Conservation (phyloP, 225 moss, liverwort and hornwort genomes). For the Polytrichum formosum region DNA sequence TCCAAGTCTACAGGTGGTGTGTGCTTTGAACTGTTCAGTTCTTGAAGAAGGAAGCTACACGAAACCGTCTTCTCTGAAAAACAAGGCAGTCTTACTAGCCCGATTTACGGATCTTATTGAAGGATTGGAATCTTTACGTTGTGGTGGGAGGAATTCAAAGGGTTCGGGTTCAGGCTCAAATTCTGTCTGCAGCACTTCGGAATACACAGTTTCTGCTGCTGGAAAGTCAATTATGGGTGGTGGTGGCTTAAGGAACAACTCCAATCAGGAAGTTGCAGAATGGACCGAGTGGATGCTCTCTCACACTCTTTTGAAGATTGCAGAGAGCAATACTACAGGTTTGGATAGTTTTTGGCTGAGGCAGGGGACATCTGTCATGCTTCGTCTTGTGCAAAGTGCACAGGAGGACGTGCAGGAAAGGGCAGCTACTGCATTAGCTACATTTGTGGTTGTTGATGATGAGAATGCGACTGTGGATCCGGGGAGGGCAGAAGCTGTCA, state of each 20-base stretch:
- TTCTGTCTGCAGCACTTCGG: not conserved
- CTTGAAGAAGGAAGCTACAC: constrained; percentile 49
- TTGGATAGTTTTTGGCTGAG: constrained; percentile 59
- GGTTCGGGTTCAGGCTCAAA: not conserved
- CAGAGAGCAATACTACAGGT: constrained; percentile 50
- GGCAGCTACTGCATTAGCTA: constrained; percentile 60
- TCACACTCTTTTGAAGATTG: constrained; percentile 50
- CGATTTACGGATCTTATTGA: constrained; percentile 58
- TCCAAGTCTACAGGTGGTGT: constrained; percentile 43
- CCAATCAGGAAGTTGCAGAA: constrained; percentile 22
- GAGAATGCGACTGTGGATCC: too few relatives aligned
- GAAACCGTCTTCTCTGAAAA: constrained; percentile 12
- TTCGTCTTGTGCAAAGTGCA: constrained; percentile 48
- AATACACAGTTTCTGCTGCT: not conserved
- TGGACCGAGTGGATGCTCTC: constrained; percentile 71
- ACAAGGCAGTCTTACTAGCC: constrained; percentile 35
- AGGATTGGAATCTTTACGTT: constrained; percentile 31
- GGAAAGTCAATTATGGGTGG: not conserved
- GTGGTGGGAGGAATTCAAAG: constrained; percentile 2
- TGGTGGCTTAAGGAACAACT: not conserved
- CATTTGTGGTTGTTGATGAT: too few relatives aligned
- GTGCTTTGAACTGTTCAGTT: constrained; percentile 53
- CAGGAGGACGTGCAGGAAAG: constrained; percentile 70
- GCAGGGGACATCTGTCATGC: constrained; percentile 58
- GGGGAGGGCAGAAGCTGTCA: too few relatives aligned